These are phyloP conservation scores for Pichia sp. DNA, from an alignment of 1,139 yeast species.

Conservation along the genomic window DNA sequence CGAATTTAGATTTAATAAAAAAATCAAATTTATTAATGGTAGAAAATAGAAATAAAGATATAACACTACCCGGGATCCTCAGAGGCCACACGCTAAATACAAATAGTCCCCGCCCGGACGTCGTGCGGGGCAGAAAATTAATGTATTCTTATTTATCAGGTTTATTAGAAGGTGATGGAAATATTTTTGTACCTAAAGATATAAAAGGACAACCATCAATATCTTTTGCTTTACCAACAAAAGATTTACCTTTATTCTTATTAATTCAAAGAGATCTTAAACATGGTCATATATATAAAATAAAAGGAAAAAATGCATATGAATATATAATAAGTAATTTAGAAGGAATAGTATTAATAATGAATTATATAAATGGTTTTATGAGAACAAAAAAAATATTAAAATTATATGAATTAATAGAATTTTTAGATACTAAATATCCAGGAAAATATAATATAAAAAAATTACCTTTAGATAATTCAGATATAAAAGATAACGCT, in stretches of 20 bases:
- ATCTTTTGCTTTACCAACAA: not conserved
- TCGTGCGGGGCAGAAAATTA: too few species aligned
- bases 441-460: not conserved
- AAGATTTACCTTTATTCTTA: not conserved
- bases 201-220: not conserved
- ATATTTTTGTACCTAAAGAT: not conserved
- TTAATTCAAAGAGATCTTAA: not conserved
- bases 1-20: not conserved
- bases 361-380: not conserved
- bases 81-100: conserved; percentile 9
- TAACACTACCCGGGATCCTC: conserved; percentile 4
- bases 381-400: not conserved
- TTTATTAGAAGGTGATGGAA: not conserved
- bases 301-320: not conserved
- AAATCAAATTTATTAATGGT: not conserved
- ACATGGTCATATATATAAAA: not conserved
- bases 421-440: not conserved
- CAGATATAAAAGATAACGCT: not conserved
- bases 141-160: not conserved
- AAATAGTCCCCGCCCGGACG: too few species aligned
- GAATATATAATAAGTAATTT: not conserved
- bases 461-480: not conserved
- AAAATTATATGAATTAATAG: not conserved
- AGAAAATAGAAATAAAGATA: not conserved
- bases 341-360: not conserved